Conservation (phyloP, 139 green algal species). For the Picochlorum sp. region DNA sequence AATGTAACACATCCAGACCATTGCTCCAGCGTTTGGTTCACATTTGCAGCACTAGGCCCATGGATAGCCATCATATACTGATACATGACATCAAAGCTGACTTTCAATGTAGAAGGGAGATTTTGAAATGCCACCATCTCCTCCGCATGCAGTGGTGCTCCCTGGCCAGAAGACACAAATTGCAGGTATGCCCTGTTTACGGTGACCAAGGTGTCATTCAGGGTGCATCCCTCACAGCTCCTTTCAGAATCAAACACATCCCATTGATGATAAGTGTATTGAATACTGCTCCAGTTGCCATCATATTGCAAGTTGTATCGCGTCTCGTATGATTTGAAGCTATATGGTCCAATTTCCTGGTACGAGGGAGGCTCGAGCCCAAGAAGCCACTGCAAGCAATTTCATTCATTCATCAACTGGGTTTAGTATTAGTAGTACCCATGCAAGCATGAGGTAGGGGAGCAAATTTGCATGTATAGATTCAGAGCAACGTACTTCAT, state of each 20-base stretch:
- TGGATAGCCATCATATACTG: neutral
- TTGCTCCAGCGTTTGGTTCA: neutral
- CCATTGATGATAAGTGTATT: constrained; percentile 17
- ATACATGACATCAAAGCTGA: neutral
- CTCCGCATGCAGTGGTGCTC: neutral
- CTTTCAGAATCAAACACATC: neutral
- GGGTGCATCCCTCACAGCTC: constrained; percentile 17
- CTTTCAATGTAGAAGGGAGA: neutral
- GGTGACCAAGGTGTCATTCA: constrained; percentile 6
- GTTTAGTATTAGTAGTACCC: neutral
- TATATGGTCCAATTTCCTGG: constrained; percentile 25
- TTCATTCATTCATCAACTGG: too few species aligned
- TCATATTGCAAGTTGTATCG: constrained; percentile 20
- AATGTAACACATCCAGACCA: constrained; percentile 3
- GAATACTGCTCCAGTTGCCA: constrained; percentile 12
- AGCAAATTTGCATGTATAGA: too few species aligned
- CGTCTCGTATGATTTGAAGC: constrained; percentile 13
- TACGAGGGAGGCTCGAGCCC: constrained; percentile 12
- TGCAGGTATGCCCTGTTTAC: constrained; percentile 22
- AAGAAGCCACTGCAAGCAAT: too few species aligned
- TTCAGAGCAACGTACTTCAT: constrained; percentile 11
- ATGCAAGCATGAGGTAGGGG: too few species aligned
- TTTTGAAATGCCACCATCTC: neutral
- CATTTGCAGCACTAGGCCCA: neutral
- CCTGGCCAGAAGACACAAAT: neutral